Percentiles rank a stretch among this genome's conserved stretches.
These are phyloP conservation scores for Leccinum variicolor DNA, from an alignment of 768 basidiomycete species.

Conservation along the genomic window DNA sequence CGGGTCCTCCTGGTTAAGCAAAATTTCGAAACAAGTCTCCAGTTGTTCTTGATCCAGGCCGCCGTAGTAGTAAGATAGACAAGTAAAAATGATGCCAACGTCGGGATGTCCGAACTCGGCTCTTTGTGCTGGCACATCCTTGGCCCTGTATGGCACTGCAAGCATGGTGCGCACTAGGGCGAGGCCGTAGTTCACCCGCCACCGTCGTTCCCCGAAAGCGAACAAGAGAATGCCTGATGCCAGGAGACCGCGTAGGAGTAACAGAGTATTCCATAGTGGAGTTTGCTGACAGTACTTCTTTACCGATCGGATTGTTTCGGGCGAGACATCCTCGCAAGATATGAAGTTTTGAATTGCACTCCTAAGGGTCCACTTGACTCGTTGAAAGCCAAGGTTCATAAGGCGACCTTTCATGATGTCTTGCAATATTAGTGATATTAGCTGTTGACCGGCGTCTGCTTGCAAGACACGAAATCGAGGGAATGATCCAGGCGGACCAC, in stretches of 20 bases:
- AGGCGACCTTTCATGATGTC: constrained; percentile 17
- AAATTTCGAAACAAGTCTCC: constrained; percentile 24
- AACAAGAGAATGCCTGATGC: constrained; percentile 29
- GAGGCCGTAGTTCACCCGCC: constrained; percentile 39
- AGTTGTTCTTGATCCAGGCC: constrained; percentile 32
- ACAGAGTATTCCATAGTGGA: constrained; percentile 18
- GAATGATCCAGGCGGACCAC: constrained; percentile 14
- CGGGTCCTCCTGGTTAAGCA: constrained; percentile 31
- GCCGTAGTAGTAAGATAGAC: constrained; percentile 37
- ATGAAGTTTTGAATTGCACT: constrained; percentile 23
- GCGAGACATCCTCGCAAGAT: constrained; percentile 6
- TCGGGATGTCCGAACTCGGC: constrained; percentile 41
- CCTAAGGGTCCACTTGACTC: background rate
- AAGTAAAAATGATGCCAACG: constrained; percentile 32
- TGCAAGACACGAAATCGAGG: constrained; percentile 23
- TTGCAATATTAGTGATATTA: constrained; percentile 12
- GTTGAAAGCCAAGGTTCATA: constrained; percentile 15
- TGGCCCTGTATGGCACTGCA: constrained; percentile 38
- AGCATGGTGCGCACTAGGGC: constrained; percentile 30
- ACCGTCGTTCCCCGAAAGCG: constrained; percentile 33
- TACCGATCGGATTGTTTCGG: background rate
- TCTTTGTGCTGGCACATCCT: constrained; percentile 34
- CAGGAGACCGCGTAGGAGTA: constrained; percentile 35
- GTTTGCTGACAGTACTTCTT: constrained; percentile 2
- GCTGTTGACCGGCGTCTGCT: constrained; percentile 1